A percentile compares a stretch with the other conserved stretches of the same genome.
phyloP scores from a whole-genome alignment of 208 protist species.

The Wallacemonas sp. region DNA sequence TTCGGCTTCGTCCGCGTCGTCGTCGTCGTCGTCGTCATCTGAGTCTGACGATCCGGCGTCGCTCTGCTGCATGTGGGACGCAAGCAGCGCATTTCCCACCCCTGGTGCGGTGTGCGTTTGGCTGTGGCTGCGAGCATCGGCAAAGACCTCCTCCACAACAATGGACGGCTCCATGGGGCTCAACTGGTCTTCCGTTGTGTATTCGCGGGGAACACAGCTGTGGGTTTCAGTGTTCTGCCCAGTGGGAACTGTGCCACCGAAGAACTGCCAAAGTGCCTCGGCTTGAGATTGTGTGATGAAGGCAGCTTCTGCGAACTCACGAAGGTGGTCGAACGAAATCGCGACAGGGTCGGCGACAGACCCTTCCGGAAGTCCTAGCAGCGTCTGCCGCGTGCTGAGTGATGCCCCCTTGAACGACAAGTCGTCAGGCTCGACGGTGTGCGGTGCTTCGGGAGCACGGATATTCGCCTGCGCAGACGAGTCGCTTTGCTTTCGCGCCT shows the following conservation, averaged over 20 bases:
- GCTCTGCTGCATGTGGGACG: not conserved
- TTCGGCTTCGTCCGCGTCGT: not conserved
- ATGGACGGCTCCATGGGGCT: slow-evolving; percentile 7
- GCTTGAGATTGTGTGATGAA: slow-evolving; percentile 78
- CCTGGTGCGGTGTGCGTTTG: no score
- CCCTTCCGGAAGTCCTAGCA: slow-evolving; percentile 44
- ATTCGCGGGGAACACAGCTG: not conserved
- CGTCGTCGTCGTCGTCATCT: slow-evolving; percentile 14
- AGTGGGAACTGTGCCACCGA: slow-evolving; percentile 15
- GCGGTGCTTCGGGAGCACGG: no score
- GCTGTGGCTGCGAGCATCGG: not conserved
- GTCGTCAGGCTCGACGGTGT: slow-evolving; percentile 24
- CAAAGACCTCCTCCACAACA: slow-evolving; percentile 12
- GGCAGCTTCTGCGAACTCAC: slow-evolving; percentile 74
- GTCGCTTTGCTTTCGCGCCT: not conserved
- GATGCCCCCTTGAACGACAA: slow-evolving; percentile 73
- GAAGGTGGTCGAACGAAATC: slow-evolving; percentile 70
- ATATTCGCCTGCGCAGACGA: no score
- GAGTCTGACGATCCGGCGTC: slow-evolving; percentile 7
- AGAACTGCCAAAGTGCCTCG: slow-evolving; percentile 74
- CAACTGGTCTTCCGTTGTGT: not conserved
- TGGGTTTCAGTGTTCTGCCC: no score
- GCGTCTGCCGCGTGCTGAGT: slow-evolving; percentile 47
- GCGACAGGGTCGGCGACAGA: slow-evolving; percentile 42
- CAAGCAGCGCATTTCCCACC: no score